Conservation (phyloP, 805 yeast genomes). For the Candida pseudoglaebosa region DNA sequence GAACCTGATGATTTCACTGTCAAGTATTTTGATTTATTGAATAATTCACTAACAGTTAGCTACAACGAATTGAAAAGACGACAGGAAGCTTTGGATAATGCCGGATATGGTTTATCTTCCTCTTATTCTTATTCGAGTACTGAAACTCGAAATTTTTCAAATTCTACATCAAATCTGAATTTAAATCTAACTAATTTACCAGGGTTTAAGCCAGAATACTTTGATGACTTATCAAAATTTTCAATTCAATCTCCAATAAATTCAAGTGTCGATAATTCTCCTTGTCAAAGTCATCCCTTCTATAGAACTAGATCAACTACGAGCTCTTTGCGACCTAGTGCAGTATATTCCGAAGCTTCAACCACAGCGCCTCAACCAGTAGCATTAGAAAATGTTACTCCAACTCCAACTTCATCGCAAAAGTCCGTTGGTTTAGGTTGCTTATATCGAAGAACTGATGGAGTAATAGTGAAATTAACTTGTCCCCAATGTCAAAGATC, state of each 20-base stretch:
- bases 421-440: constrained; percentile 42
- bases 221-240: neutral
- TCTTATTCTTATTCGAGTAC: neutral
- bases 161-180: too few species aligned
- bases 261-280: neutral
- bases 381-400: neutral
- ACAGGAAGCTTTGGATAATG: constrained; percentile 1
- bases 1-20: constrained; percentile 45
- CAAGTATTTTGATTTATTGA: constrained; percentile 37
- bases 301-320: constrained; percentile 51
- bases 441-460: constrained; percentile 65
- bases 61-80: constrained; percentile 14
- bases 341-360: constrained; percentile 4
- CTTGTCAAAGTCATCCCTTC: constrained; percentile 8
- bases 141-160: too few species aligned
- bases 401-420: constrained; percentile 1
- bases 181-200: too few species aligned
- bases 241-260: neutral
- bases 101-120: neutral
- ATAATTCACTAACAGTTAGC: constrained; percentile 28
- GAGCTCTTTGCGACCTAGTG: constrained; percentile 50
- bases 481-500: constrained; percentile 66
- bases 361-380: neutral
- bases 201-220: neutral
- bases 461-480: constrained; percentile 60